Evolutionary conservation across 805 yeast species (phyloP).

Genomic region (Maudiozyma turicensis): DNA sequence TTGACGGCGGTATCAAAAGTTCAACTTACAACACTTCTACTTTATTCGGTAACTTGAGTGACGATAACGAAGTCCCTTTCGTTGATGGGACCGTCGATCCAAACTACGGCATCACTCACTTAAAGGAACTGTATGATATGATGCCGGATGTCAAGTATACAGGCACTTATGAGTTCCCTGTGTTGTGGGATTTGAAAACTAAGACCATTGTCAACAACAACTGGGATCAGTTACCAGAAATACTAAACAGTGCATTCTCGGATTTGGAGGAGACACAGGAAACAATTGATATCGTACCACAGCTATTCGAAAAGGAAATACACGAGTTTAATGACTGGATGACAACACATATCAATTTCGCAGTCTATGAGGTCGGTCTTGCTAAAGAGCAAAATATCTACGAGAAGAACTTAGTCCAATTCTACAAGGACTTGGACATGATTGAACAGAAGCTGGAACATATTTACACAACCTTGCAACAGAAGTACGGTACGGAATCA

Average conservation of each 20-base stretch:
- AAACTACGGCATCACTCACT: constrained; percentile 44
- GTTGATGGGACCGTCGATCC: constrained; percentile 45
- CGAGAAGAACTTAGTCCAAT: constrained; percentile 50
- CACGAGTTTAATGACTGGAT: constrained; percentile 74
- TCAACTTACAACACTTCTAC: constrained; percentile 7
- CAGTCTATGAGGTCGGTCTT: constrained; percentile 87
- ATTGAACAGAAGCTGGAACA: constrained; percentile 63
- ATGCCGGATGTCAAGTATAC: constrained; percentile 64
- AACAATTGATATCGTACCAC: constrained; percentile 46
- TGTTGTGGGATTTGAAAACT: constrained; percentile 80
- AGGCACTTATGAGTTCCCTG: constrained; percentile 87
- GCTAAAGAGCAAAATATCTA: constrained; percentile 76
- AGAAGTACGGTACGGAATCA: constrained; percentile 29
- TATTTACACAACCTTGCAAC: constrained; percentile 50
- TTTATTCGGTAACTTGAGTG: constrained; percentile 8
- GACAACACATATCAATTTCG: constrained; percentile 78
- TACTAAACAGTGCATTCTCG: constrained; percentile 67
- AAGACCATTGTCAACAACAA: constrained; percentile 84
- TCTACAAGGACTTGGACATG: constrained; percentile 61
- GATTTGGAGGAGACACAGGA: constrained; percentile 31
- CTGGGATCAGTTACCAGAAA: constrained; percentile 78
- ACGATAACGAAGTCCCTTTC: constrained; percentile 12
- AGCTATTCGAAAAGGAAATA: constrained; percentile 40
- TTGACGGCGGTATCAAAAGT: constrained; percentile 14
- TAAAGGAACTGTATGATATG: constrained; percentile 58